Evolutionary conservation across 371 early-diverging fungal species (phyloP), one percentile per base, ranked within the genome.

Genomic region (Apophysomyces elegans): DNA sequence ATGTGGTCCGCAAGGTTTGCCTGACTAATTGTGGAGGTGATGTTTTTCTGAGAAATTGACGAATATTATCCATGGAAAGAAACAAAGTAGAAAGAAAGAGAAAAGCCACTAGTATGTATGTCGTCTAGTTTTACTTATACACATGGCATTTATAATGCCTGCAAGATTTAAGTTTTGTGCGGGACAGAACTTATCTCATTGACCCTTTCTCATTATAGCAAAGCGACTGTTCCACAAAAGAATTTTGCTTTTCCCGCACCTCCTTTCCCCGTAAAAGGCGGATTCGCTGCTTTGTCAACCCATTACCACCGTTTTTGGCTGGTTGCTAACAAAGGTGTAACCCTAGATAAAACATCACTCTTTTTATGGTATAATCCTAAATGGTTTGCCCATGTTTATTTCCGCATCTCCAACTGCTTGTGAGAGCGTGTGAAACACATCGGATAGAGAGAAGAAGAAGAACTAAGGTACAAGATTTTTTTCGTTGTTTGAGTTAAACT

Each of bases 51-150:
- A 70, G 36, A 7, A 62, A 37, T n/a, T 54, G 36, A 14, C 74
- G 67, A 46, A 66, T 63, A 14, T 63, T 64, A 39, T 73, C 70
- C 74, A 73, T 73, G 18, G 56, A 45, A 26, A 26, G 3, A 26
- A 26, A 26, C 2, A 26, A 26, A 26, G 32, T 2, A 2, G 32
- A 26, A 26, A 26, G 32, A 26, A 26, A 26, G 32, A 26, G 32
- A 26, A 26, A 26, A 26, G 32, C 0, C 3, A 26, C 32, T 26
- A 26, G 32, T 26, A 26, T 3, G 32, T 26, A 26, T 2, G 32
- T 45, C 13, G 16, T n/a, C 46, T 45, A 13, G 46, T 13, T 16
- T 7, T n/a, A 2, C 16, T 2, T 18, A 45, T 45, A 13, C 13
- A 43, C 43, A 13, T 45, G 12, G n/a, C 16, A 13, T 45, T 13